These are phyloP conservation scores for Ascochyta fabae DNA, from an alignment of 2,329 filamentous ascomycete species.

Conservation along the genomic window DNA sequence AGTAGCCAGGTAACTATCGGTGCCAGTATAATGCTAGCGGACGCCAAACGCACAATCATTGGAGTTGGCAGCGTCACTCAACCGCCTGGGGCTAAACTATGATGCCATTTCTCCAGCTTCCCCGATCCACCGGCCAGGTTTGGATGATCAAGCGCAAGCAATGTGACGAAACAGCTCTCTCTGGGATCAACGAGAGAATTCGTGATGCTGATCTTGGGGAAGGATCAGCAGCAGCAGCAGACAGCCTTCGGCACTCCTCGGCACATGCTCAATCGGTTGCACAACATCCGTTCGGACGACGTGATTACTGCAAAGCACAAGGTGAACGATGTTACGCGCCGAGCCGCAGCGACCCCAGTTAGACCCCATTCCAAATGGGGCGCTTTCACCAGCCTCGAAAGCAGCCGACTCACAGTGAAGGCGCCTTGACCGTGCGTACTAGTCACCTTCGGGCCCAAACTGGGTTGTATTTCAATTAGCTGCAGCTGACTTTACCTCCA, in stretches of 20 bases:
- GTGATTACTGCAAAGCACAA: background rate
- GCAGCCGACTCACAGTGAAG: background rate
- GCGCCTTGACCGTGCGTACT: background rate
- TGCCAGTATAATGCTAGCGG: background rate
- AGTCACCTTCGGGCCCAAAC: conserved; percentile 2
- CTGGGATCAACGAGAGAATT: background rate
- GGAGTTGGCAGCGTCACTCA: conserved; percentile 2
- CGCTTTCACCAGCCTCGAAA: conserved; percentile 1
- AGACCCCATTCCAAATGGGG: conserved; percentile 4
- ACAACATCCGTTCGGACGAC: conserved; percentile 4
- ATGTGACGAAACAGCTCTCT: background rate
- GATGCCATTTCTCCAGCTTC: conserved; percentile 9
- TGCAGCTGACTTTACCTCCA: background rate
- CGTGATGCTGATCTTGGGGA: background rate
- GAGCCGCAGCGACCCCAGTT: conserved; percentile 10
- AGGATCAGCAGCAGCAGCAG: background rate
- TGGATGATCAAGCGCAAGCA: background rate
- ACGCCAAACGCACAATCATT: conserved; percentile 4
- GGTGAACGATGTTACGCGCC: conserved; percentile 5
- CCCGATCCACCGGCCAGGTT: background rate
- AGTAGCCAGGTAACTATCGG: background rate
- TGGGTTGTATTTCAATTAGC: conserved; percentile 1
- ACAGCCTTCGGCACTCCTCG: conserved; percentile 4
- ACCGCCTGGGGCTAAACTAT: background rate
- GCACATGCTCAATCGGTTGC: conserved; percentile 10